These are phyloP conservation scores for Pisolithus orientalis DNA, from an alignment of 768 basidiomycete genomes.

Conservation along the genomic window DNA sequence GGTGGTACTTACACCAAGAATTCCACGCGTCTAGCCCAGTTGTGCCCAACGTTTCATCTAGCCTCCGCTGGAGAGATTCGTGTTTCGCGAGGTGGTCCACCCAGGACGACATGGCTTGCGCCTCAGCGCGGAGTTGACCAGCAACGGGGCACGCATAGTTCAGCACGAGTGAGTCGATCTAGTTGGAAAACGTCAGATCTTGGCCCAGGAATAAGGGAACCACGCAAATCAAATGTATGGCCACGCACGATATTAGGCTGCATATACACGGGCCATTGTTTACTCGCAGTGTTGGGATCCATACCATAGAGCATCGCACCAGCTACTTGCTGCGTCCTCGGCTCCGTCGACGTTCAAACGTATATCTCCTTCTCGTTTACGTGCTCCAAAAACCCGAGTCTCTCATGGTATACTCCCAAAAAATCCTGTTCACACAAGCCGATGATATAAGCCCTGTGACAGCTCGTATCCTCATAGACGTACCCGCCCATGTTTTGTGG, in stretches of 20 bases:
- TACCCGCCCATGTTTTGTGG: conserved; percentile 35
- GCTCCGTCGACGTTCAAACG: conserved; percentile 38
- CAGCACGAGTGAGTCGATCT: conserved; percentile 46
- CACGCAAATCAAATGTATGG: neutral
- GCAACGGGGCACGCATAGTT: conserved; percentile 39
- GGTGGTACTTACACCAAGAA: conserved; percentile 36
- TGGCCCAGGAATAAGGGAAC: neutral
- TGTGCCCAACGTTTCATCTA: conserved; percentile 37
- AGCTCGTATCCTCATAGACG: neutral
- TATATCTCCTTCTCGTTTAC: conserved; percentile 34
- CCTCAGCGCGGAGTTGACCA: conserved; percentile 31
- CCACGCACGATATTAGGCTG: conserved; percentile 38
- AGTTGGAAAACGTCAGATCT: neutral
- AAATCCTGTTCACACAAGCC: conserved; percentile 26
- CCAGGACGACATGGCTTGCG: conserved; percentile 42
- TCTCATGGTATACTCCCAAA: conserved; percentile 34
- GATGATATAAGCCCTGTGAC: neutral
- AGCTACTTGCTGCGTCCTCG: conserved; percentile 43
- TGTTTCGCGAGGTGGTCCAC: conserved; percentile 27
- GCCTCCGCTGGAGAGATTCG: conserved; percentile 25
- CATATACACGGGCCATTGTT: conserved; percentile 33
- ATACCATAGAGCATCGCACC: conserved; percentile 19
- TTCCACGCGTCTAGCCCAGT: conserved; percentile 34
- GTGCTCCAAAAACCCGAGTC: conserved; percentile 30
- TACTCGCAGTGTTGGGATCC: conserved; percentile 19